Conservation (phyloP, 768 basidiomycete species). For the Boletus barrowsii region DNA sequence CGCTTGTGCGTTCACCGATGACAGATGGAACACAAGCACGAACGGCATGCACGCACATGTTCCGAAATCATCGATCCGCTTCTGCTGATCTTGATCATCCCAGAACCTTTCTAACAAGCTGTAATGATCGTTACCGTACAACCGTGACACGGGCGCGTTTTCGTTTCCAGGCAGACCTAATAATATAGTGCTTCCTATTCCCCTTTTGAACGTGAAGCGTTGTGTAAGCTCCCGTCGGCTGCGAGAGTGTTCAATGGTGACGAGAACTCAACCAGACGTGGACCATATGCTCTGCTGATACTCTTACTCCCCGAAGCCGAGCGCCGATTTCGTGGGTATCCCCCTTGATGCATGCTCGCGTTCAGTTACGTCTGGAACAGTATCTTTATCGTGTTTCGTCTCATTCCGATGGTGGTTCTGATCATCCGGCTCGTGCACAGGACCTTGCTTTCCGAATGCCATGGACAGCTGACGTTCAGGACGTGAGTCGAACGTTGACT, state of each 20-base stretch:
- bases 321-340: background rate
- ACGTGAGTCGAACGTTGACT: background rate
- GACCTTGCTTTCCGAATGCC: background rate
- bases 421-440: background rate
- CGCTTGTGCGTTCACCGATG: background rate
- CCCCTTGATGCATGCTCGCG: too few relatives aligned
- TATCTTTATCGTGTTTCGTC: background rate
- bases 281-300: background rate
- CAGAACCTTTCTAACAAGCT: background rate
- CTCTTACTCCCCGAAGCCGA: too few relatives aligned
- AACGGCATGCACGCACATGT: background rate
- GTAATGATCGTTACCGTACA: background rate
- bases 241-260: background rate
- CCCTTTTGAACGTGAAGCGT: background rate
- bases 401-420: background rate
- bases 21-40: background rate
- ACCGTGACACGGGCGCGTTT: background rate
- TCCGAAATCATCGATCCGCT: background rate
- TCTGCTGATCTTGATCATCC: slow-evolving; percentile 9
- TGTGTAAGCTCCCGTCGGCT: background rate
- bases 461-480: background rate
- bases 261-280: background rate
- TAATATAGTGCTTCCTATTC: background rate
- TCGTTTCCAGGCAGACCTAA: background rate
- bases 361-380: too few relatives aligned